These are phyloP conservation scores for Penicillium psychrosexuale DNA, from an alignment of 2,329 filamentous ascomycete species.

Conservation along the genomic window DNA sequence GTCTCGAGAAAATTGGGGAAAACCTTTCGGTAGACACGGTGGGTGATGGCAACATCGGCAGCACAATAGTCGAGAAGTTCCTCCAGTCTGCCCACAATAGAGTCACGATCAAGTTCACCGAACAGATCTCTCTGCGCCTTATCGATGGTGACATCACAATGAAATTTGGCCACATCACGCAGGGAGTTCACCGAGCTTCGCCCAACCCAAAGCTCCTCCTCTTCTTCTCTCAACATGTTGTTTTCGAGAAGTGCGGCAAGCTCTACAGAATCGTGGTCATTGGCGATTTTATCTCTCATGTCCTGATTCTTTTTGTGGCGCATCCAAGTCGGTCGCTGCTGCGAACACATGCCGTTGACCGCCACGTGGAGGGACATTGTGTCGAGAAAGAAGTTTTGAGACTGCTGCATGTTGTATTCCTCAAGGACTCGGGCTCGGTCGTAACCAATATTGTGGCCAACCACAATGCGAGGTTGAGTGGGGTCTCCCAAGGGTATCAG, in stretches of 20 bases:
- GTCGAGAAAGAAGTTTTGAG: conserved; percentile 82
- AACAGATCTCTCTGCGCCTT: conserved; percentile 86
- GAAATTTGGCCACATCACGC: conserved; percentile 92
- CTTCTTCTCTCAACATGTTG: conserved; percentile 68
- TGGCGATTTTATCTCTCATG: conserved; percentile 72
- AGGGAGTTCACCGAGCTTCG: conserved; percentile 93
- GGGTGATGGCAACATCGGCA: conserved; percentile 87
- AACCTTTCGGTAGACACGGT: conserved; percentile 89
- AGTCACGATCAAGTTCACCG: conserved; percentile 71
- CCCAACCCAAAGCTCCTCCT: conserved; percentile 94
- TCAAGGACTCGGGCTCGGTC: conserved; percentile 84
- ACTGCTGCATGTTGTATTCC: conserved; percentile 81
- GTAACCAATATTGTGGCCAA: conserved; percentile 95
- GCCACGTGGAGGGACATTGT: conserved; percentile 98
- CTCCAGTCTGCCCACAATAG: conserved; percentile 69
- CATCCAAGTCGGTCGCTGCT: conserved; percentile 95
- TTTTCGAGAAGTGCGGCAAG: conserved; percentile 68
- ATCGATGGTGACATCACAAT: conserved; percentile 86
- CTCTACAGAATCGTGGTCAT: conserved; percentile 67
- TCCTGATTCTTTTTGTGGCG: conserved; percentile 90
- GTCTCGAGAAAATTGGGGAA: conserved; percentile 85
- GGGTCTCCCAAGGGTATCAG: conserved; percentile 84
- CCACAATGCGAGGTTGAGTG: conserved; percentile 67
- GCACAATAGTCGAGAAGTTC: conserved; percentile 91
- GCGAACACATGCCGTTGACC: conserved; percentile 98